These are phyloP conservation scores for Spirogloea muscicola DNA, from an alignment of 139 green algal species.

Conservation along the genomic window DNA sequence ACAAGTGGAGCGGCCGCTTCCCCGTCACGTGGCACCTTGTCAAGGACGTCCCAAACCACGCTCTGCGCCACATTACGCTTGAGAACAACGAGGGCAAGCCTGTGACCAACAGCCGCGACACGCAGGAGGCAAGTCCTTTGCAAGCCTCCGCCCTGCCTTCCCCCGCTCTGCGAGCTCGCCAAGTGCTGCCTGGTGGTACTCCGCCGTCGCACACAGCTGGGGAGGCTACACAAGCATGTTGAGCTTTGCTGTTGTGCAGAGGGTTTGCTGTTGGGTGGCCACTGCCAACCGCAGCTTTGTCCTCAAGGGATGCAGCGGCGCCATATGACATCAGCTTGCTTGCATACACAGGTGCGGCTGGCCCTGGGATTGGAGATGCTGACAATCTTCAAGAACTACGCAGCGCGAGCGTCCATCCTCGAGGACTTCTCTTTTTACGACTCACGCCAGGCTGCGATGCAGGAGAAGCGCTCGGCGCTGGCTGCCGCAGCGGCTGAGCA, in stretches of 20 bases:
- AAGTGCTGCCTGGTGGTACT: too few relatives aligned
- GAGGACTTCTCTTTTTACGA: conserved; percentile 51
- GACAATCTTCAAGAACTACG: conserved; percentile 38
- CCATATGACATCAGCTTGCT: too few relatives aligned
- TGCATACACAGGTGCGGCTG: conserved; percentile 22
- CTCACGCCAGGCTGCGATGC: conserved; percentile 36
- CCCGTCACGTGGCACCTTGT: conserved; percentile 45
- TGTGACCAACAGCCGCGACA: conserved; percentile 50
- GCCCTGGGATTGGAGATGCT: conserved; percentile 41
- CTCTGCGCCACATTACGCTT: conserved; percentile 49
- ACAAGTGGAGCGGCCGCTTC: conserved; percentile 51
- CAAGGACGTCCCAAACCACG: conserved; percentile 49
- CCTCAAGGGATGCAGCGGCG: too few relatives aligned
- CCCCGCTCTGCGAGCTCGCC: too few relatives aligned
- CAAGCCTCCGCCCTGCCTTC: too few relatives aligned
- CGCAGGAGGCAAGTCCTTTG: conserved; percentile 46
- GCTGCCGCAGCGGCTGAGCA: too few relatives aligned
- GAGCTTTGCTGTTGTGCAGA: too few relatives aligned
- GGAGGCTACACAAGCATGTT: too few relatives aligned
- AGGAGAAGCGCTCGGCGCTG: conserved; percentile 11
- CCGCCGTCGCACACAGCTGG: too few relatives aligned
- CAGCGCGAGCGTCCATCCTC: conserved; percentile 32
- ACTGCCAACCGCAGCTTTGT: too few relatives aligned
- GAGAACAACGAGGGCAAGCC: conserved; percentile 49
- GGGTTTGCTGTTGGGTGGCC: too few relatives aligned